Conservation (phyloP, 2,329 filamentous ascomycete species). For the Talaromyces sp. region DNA sequence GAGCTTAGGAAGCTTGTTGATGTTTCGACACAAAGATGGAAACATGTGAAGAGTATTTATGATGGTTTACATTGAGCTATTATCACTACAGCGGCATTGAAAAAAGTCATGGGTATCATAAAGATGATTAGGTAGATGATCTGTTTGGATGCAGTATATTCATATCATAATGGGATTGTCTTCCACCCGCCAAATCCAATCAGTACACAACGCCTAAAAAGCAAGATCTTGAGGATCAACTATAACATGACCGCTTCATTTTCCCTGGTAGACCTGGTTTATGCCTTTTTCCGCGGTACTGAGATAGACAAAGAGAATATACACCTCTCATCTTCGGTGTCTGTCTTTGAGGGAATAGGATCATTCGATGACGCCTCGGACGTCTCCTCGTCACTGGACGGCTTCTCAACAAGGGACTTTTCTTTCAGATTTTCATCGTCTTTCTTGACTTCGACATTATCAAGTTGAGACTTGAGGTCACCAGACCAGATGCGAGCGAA, state of each 20-base stretch:
- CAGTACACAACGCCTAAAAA: neutral
- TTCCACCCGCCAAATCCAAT: neutral
- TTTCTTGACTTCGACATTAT: conserved; percentile 15
- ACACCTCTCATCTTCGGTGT: neutral
- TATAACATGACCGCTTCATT: neutral
- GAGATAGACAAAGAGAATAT: conserved; percentile 19
- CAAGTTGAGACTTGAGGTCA: conserved; percentile 23
- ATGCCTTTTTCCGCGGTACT: conserved; percentile 10
- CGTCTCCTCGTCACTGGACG: conserved; percentile 5
- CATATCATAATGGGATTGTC: too few relatives aligned
- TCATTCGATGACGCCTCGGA: conserved; percentile 37
- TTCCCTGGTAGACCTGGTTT: neutral
- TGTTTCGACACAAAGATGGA: conserved; percentile 64
- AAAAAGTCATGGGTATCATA: neutral
- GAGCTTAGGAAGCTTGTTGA: conserved; percentile 61
- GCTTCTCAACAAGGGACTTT: conserved; percentile 6
- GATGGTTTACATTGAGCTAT: conserved; percentile 21
- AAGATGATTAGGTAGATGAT: neutral
- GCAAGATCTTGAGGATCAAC: neutral
- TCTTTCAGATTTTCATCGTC: conserved; percentile 14
- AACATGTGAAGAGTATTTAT: conserved; percentile 52
- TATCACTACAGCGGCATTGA: neutral
- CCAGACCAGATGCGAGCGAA: conserved; percentile 33
- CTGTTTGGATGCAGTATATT: neutral
- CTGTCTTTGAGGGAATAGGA: neutral